Base-by-base conservation (phyloP, 768 basidiomycete species). In the Suillus variegatus region DNA sequence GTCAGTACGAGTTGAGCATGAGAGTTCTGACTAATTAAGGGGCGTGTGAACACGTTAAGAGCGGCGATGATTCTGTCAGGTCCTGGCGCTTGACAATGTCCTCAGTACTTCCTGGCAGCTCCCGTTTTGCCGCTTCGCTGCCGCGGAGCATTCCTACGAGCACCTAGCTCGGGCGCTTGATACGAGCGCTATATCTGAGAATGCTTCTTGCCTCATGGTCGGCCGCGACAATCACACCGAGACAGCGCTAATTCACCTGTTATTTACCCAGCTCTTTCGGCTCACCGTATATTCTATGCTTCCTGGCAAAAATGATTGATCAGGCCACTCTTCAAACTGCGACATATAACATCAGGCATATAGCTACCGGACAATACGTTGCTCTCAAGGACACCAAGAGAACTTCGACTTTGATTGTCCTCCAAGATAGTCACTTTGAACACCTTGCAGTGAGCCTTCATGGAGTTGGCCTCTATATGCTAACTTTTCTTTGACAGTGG, bases 311-410 rank as follows among this genome's bases (percentile, higher is more conserved):
- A 13, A 60, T 60, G 41, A 43, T 60, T 60, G 18, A 60, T 20
- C 28, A 32, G 14, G 57, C 57, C 25, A 32, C 58, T 60, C 58
- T 60, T 28, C 40, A 60, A 7, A 60, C 41, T 28, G 58, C 40
- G 18, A 60, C 58, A 28, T 60, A 60, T 60, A 60, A 13, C 18
- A 32, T 60, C 40, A 60, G 38, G 41, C 41, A 60, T 43, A 28
- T 60, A 20, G 25, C 41, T 60, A 60, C 58, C 14, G 58, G 58
- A 10, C 58, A 60, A 60, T 60, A 43, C 10, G 58, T 43, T 60
- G 41, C 25, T 43, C 58, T 60, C 41, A 43, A 60, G 18, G 58
- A 60, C 41, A 43, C 41, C 16, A 60, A 28, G 10, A 60, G 58
- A n/a, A 60, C 16, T 3, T 60, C 58, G 5, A 43, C 58, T 28